These are phyloP conservation scores for Aspergillus niger DNA, from an alignment of 2,329 filamentous ascomycete species.

Conservation along the genomic window DNA sequence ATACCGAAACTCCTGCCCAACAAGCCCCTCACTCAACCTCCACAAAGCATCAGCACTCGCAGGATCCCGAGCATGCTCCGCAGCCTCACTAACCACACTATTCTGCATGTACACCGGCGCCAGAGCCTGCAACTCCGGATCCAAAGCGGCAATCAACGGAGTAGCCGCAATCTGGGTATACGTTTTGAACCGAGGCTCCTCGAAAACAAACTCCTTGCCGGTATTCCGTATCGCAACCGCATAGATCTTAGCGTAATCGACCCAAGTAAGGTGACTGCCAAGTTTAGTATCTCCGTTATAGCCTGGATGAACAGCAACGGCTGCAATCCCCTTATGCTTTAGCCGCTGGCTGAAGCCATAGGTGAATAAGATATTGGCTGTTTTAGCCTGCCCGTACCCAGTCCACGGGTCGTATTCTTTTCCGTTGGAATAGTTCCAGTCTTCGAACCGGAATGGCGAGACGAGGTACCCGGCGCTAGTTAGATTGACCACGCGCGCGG, in stretches of 20 bases:
- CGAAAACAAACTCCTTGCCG: background rate
- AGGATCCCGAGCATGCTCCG: constrained; percentile 3
- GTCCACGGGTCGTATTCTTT: constrained; percentile 8
- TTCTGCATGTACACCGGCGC: constrained; percentile 5
- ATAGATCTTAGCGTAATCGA: background rate
- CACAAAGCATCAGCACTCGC: constrained; percentile 4
- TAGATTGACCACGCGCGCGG: constrained; percentile 50
- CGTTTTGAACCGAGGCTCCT: constrained; percentile 3
- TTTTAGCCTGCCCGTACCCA: background rate
- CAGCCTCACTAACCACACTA: background rate
- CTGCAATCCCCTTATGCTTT: background rate
- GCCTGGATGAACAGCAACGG: background rate
- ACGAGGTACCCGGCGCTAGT: constrained; percentile 48
- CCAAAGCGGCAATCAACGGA: constrained; percentile 3
- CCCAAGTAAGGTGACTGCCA: background rate
- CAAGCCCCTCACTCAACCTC: constrained; percentile 9
- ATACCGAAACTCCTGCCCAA: constrained; percentile 4
- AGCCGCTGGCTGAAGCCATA: background rate
- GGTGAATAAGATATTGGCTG: background rate
- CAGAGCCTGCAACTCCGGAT: background rate
- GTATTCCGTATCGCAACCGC: background rate
- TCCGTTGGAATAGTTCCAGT: constrained; percentile 40
- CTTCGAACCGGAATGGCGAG: constrained; percentile 34
- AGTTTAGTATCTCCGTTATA: background rate
- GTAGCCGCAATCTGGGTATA: constrained; percentile 5